A percentile compares a stretch with the other conserved stretches of the same genome.
These are phyloP conservation scores for Ceratobasidium sp. DNA, from an alignment of 1,284 basidiomycete species.

Conservation along the genomic window DNA sequence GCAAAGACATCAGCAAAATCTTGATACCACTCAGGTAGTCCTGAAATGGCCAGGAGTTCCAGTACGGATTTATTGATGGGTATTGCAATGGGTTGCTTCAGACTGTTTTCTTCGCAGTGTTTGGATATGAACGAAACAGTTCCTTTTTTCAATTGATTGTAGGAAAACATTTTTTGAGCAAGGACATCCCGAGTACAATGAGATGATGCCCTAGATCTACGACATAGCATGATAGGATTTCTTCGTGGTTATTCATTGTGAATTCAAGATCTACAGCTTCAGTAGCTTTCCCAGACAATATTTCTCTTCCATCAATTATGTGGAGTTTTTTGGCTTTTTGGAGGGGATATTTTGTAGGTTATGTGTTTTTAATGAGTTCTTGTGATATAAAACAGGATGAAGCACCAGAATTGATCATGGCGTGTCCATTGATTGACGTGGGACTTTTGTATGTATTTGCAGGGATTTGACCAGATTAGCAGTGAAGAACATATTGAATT, in stretches of 20 bases:
- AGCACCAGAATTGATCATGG: constrained; percentile 8
- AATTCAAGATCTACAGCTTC: neutral
- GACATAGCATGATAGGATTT: constrained; percentile 9
- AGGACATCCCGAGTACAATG: neutral
- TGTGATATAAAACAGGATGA: constrained; percentile 6
- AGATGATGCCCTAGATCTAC: neutral
- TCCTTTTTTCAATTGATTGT: neutral
- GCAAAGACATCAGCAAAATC: constrained; percentile 28
- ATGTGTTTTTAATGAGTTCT: neutral
- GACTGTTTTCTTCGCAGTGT: neutral
- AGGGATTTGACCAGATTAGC: neutral
- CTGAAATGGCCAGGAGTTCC: neutral
- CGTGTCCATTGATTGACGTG: neutral
- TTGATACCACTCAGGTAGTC: constrained; percentile 6
- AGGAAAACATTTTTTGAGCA: neutral
- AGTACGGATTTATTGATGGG: no score
- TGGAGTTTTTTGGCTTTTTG: neutral
- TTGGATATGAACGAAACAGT: neutral
- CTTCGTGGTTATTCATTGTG: neutral
- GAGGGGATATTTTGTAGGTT: no score
- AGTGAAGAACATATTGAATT: constrained; percentile 6
- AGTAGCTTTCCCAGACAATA: neutral
- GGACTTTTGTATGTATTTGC: neutral
- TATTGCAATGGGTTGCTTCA: neutral
- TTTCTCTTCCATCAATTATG: constrained; percentile 6